phyloP scores from a whole-genome alignment of 129 eudicot genomes.

The Arctium lappa region DNA sequence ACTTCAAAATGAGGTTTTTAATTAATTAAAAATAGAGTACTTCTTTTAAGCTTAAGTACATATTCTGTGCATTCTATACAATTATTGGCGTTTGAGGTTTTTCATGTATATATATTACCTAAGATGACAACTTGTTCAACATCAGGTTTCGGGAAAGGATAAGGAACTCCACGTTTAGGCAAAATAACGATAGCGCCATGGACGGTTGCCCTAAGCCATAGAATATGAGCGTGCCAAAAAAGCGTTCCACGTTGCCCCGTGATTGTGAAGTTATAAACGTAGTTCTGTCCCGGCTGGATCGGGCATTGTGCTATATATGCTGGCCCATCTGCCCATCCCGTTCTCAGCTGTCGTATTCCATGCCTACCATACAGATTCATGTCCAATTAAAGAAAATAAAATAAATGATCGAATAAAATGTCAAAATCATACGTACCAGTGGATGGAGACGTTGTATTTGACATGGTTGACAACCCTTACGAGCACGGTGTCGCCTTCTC shows the following conservation, averaged over 20 bases:
- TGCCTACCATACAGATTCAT: constrained; percentile 43
- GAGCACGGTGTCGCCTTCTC: constrained; percentile 75
- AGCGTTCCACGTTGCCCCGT: constrained; percentile 87
- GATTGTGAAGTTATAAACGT: constrained; percentile 66
- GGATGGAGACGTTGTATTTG: constrained; percentile 70
- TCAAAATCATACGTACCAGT: constrained; percentile 41
- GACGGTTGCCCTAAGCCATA: constrained; percentile 78
- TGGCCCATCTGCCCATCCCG: constrained; percentile 93
- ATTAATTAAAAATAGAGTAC: neutral
- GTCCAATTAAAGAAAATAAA: neutral
- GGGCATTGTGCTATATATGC: constrained; percentile 89
- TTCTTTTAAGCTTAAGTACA: neutral
- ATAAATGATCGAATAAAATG: neutral
- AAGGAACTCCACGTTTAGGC: constrained; percentile 75
- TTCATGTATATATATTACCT: constrained; percentile 27
- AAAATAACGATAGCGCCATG: constrained; percentile 77
- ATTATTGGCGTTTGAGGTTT: neutral
- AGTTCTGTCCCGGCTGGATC: constrained; percentile 66
- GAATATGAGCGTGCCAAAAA: constrained; percentile 80
- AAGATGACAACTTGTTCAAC: constrained; percentile 62
- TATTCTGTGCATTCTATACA: neutral
- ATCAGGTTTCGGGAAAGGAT: constrained; percentile 81
- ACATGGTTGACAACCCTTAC: constrained; percentile 70
- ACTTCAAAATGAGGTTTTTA: neutral
- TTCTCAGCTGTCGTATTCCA: constrained; percentile 72